Conservation (phyloP, 176 grass and related monocot species). For the Phragmites australis region DNA sequence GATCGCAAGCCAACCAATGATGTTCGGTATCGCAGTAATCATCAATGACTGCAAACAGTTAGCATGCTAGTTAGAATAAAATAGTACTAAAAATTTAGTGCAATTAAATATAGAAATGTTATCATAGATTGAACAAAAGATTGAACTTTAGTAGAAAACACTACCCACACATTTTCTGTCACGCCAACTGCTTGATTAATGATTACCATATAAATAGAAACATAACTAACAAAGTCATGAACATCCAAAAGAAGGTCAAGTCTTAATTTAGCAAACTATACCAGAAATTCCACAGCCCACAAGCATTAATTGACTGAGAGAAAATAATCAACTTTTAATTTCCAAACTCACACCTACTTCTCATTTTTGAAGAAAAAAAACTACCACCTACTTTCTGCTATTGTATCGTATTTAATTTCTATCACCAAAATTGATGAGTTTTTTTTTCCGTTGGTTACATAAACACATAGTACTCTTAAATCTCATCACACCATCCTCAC, state of each 20-base stretch:
- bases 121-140: background rate
- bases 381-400: too few species aligned
- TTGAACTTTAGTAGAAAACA: background rate
- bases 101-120: background rate
- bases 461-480: too few species aligned
- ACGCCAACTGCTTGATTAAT: too few species aligned
- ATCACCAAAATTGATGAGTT: too few species aligned
- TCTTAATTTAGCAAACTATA: background rate
- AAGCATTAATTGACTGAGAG: background rate
- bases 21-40: constrained; percentile 86
- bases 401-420: too few species aligned
- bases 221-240: constrained; percentile 1
- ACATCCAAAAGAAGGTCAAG: background rate
- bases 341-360: too few species aligned
- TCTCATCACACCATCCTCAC: too few species aligned
- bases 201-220: background rate
- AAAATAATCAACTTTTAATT: background rate
- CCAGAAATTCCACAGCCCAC: background rate
- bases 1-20: constrained; percentile 93
- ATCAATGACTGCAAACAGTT: constrained; percentile 68
- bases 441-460: too few species aligned
- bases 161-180: background rate
- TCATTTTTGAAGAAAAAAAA: too few species aligned
- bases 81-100: background rate
- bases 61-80: background rate